Conservation (phyloP, 2,329 filamentous ascomycete species). For the Neophaeococcomyces aloes region DNA sequence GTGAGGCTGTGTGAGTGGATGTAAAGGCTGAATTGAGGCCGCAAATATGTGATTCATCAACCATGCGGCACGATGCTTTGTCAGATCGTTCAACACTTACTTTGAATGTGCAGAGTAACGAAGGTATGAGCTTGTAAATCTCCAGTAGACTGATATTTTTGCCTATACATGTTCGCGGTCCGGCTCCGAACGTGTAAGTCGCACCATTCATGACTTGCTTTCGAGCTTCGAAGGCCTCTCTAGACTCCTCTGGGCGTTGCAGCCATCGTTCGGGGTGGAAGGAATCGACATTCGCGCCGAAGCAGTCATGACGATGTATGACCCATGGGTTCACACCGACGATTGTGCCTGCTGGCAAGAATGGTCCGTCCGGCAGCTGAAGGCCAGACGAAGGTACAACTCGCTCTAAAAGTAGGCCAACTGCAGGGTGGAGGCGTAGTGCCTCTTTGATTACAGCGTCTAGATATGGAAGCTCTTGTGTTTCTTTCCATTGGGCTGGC, state of each 20-base stretch:
- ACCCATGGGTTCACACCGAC: constrained; percentile 67
- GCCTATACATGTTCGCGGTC: constrained; percentile 46
- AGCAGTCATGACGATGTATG: constrained; percentile 53
- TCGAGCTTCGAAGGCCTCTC: no score
- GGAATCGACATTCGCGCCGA: constrained; percentile 54
- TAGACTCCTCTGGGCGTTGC: no score
- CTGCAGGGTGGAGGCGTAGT: constrained; percentile 33
- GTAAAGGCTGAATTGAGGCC: no score
- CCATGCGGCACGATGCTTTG: no score
- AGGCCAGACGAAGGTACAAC: constrained; percentile 1
- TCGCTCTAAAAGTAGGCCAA: not conserved
- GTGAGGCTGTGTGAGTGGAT: no score
- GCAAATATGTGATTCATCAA: no score
- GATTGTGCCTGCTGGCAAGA: not conserved
- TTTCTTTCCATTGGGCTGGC: constrained; percentile 15
- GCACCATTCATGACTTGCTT: no score
- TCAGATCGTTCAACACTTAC: no score
- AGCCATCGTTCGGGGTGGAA: constrained; percentile 60
- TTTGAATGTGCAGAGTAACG: no score
- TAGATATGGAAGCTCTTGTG: constrained; percentile 30
- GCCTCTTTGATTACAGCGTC: constrained; percentile 42
- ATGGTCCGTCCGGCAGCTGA: no score
- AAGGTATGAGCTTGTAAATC: constrained; percentile 51
- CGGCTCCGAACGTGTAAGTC: constrained; percentile 37
- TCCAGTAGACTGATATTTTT: constrained; percentile 46